Conservation (phyloP, 2,329 filamentous ascomycete genomes). For the Lachnellula subtilissima region DNA sequence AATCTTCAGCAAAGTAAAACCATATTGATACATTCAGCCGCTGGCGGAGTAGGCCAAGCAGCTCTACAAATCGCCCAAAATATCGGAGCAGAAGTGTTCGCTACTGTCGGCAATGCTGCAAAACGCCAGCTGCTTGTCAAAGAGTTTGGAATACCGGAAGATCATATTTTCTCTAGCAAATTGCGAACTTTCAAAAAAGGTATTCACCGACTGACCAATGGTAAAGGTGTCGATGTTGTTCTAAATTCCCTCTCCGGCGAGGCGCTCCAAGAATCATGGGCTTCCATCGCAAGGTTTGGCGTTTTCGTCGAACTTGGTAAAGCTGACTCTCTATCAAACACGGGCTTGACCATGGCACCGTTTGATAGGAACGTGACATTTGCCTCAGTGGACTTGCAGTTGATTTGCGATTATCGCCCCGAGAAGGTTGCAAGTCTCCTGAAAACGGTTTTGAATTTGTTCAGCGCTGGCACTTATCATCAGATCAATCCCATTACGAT, state of each 20-base stretch:
- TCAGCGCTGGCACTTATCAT: constrained; percentile 8
- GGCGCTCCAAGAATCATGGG: constrained; percentile 38
- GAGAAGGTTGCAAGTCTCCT: constrained; percentile 11
- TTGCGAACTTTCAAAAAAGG: constrained; percentile 32
- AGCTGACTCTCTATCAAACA: constrained; percentile 18
- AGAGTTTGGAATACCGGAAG: constrained; percentile 15
- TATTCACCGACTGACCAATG: constrained; percentile 16
- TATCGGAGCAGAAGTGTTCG: constrained; percentile 36
- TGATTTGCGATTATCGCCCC: neutral
- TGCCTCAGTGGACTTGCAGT: neutral
- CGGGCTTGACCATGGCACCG: constrained; percentile 15
- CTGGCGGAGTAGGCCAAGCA: constrained; percentile 13
- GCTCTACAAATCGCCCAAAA: constrained; percentile 30
- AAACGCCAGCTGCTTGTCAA: constrained; percentile 37
- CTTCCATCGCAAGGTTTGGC: constrained; percentile 34
- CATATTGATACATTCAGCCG: constrained; percentile 15
- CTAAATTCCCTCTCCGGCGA: constrained; percentile 1
- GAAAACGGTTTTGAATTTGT: constrained; percentile 9
- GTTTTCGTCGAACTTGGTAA: constrained; percentile 35
- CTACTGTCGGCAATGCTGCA: constrained; percentile 34
- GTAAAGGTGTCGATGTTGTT: constrained; percentile 1
- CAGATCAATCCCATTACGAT: constrained; percentile 27
- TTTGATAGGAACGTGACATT: constrained; percentile 6
- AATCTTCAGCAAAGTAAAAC: constrained; percentile 31
- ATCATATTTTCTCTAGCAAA: constrained; percentile 11